Evolutionary conservation across 441 rosid genomes (phyloP), one percentile per base, ranked within the genome.

Genomic region (Biscutella laevigata): DNA sequence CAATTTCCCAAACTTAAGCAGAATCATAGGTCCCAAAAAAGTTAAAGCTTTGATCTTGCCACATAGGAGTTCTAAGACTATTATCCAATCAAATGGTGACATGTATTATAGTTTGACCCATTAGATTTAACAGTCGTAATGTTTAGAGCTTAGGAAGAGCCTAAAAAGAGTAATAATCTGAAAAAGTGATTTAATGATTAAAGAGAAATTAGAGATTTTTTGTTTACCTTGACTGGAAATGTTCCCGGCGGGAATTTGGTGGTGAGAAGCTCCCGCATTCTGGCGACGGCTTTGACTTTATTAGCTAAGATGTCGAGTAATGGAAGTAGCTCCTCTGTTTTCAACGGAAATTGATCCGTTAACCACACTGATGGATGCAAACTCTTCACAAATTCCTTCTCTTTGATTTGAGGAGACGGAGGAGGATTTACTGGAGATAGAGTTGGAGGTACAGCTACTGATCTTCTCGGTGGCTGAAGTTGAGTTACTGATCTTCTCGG

Each of bases 181-280:
- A 14, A 49, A 56, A 26, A 20, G 52, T n/a, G 7, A 14, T 15
- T 42, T 37, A 2, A 19, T 36, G 22, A 19, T 6, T 37, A 17
- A 1, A 3, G n/a, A 24, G 13, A 49, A 30, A 60, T 0, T 2
- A 22, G n/a, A 14, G 37, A 37, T 36, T 5, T 41, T 26, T 34
- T 9, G 29, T n/a, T 39, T 77, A 88, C 96, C 95, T 88, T 92
- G 5, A 86, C 95, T 72, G 98, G 96, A 17, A 92, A 92, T 0
- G 91, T 92, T 0, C 96, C 96, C 77, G 94, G 73, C 70, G 95
- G 98, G 71, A 92, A 86, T 55, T 88, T 92, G 0, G 98, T 82
- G 17, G 98, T 86, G 57, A 92, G 80, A 53, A 92, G 56, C 37
- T 92, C 98, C 27, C 96, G 71, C 88, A 86, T 77, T 47, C 94